Evolutionary conservation across 192 early-diverging fungal species (phyloP).

Genomic region (Gonapodya sp.): DNA sequence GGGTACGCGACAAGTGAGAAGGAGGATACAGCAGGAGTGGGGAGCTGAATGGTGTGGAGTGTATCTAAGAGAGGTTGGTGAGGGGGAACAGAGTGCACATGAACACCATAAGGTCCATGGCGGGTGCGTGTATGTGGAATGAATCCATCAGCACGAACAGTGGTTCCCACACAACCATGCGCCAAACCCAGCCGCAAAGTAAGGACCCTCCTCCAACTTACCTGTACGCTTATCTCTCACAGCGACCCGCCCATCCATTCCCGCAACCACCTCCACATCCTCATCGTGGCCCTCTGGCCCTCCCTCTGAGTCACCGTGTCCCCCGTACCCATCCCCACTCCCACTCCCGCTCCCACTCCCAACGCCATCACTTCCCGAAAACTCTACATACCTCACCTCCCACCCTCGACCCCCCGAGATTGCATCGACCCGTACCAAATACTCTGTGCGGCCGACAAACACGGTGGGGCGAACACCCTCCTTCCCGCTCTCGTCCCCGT

Average conservation of each 20-base stretch:
- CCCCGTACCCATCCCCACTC: background rate
- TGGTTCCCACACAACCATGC: too few species aligned
- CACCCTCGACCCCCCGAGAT: background rate
- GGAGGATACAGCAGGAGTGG: background rate
- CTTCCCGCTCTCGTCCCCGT: background rate
- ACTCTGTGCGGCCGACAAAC: conserved; percentile 1
- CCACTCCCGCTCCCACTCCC: background rate
- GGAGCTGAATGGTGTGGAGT: background rate
- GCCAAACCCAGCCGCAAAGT: too few species aligned
- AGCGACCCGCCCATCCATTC: background rate
- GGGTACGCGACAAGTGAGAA: background rate
- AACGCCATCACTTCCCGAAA: background rate
- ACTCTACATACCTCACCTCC: background rate
- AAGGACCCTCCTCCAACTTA: background rate
- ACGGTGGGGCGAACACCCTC: background rate
- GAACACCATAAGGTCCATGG: too few species aligned
- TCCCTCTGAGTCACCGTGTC: background rate
- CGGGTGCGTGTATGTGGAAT: too few species aligned
- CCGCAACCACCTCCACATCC: background rate
- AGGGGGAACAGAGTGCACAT: too few species aligned
- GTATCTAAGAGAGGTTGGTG: conserved; percentile 4
- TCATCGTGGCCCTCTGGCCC: background rate
- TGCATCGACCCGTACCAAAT: background rate
- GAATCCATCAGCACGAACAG: too few species aligned
- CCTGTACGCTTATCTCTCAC: background rate